Percentiles rank a stretch among this genome's conserved stretches.
These are phyloP conservation scores for Vanrija pseudolonga DNA, from an alignment of 1,284 basidiomycete genomes.

Conservation along the genomic window DNA sequence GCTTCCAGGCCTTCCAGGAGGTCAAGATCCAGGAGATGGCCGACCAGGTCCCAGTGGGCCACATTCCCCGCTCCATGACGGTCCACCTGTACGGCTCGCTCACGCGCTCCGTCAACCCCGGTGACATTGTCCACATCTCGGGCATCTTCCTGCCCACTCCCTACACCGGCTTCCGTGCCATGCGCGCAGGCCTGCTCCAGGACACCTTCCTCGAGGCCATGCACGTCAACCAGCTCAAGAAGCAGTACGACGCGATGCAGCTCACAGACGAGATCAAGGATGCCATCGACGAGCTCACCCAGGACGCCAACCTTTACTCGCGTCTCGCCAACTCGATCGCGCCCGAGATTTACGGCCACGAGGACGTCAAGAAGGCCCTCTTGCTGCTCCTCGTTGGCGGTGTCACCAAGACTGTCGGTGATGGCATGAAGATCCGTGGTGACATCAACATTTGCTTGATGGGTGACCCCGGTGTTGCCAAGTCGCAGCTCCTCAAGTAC, in stretches of 20 bases:
- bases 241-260: conserved; percentile 94
- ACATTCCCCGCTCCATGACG: conserved; percentile 98
- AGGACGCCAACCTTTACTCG: conserved; percentile 76
- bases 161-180: conserved; percentile 80
- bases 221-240: conserved; percentile 89
- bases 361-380: conserved; percentile 97
- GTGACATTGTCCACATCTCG: conserved; percentile 89
- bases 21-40: conserved; percentile 99
- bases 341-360: conserved; percentile 97
- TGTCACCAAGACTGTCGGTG: conserved; percentile 88
- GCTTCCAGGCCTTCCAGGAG: conserved; percentile 98
- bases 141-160: conserved; percentile 87
- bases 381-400: conserved; percentile 90
- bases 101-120: conserved; percentile 88
- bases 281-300: conserved; percentile 66
- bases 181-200: conserved; percentile 90
- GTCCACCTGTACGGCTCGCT: conserved; percentile 87
- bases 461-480: conserved; percentile 99
- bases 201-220: conserved; percentile 96
- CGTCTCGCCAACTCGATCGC: conserved; percentile 66
- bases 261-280: conserved; percentile 77
- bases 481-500: conserved; percentile 96
- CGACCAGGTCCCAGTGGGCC: conserved; percentile 98
- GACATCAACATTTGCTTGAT: conserved; percentile 98
- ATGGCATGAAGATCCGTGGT: conserved; percentile 98